These are phyloP conservation scores for Heterobasidion annosum DNA, from an alignment of 1,284 basidiomycete genomes.

Conservation along the genomic window DNA sequence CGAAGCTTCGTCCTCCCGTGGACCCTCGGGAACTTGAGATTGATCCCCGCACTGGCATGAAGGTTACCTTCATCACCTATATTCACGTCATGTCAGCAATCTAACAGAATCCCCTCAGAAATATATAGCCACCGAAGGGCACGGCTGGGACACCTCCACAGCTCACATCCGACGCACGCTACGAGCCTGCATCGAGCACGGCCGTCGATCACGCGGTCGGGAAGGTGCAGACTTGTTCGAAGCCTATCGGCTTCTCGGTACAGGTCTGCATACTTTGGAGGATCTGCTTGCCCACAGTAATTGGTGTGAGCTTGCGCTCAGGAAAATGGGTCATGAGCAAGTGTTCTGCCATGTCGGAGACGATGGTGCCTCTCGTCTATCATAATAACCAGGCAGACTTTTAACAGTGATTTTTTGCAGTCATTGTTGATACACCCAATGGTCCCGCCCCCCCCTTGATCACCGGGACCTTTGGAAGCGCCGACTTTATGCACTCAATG, in stretches of 20 bases:
- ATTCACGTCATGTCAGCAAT: conserved; percentile 6
- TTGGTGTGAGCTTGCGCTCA: conserved; percentile 68
- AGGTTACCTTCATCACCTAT: conserved; percentile 34
- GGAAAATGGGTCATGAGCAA: conserved; percentile 63
- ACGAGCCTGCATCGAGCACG: conserved; percentile 50
- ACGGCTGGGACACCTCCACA: conserved; percentile 75
- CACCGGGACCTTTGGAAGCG: conserved; percentile 79
- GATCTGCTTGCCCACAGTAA: conserved; percentile 79
- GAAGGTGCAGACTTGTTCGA: conserved; percentile 63
- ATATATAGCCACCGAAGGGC: conserved; percentile 55
- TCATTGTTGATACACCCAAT: conserved; percentile 59
- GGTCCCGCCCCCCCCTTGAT: conserved; percentile 70
- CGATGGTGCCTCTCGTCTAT: conserved; percentile 31
- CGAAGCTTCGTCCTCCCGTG: conserved; percentile 71
- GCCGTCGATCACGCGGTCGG: conserved; percentile 44
- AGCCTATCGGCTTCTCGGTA: conserved; percentile 62
- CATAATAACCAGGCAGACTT: not conserved
- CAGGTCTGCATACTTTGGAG: conserved; percentile 66
- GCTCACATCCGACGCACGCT: conserved; percentile 67
- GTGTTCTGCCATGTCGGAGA: conserved; percentile 87
- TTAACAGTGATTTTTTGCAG: conserved; percentile 16
- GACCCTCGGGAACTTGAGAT: conserved; percentile 68
- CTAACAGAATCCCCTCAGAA: conserved; percentile 21
- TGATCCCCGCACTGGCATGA: conserved; percentile 79
- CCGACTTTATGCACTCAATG: conserved; percentile 70